A percentile compares a stretch with the other conserved stretches of the same genome.
Evolutionary conservation across 1,284 basidiomycete species (phyloP).

Genomic region (Ganoderma boninense): DNA sequence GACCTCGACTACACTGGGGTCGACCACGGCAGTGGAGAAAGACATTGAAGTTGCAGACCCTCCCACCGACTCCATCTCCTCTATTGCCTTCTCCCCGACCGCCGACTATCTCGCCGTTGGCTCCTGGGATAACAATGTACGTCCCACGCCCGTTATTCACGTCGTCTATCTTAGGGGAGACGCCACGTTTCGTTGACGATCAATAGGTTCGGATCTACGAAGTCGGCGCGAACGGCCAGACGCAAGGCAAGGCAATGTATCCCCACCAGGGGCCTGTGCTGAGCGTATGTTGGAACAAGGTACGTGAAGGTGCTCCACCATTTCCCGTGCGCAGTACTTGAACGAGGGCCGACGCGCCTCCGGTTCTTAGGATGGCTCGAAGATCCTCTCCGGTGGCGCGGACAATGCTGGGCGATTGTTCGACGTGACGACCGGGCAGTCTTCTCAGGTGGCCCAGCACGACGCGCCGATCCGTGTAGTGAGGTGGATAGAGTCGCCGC

Average conservation of each 20-base stretch:
- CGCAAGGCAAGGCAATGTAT: constrained; percentile 85
- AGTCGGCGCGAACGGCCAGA: constrained; percentile 62
- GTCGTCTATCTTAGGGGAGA: neutral
- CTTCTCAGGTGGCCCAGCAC: constrained; percentile 83
- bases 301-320: constrained; percentile 34
- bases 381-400: constrained; percentile 86
- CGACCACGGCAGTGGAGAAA: constrained; percentile 50
- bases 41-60: constrained; percentile 82
- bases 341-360: neutral
- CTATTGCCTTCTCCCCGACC: constrained; percentile 68
- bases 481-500: constrained; percentile 77
- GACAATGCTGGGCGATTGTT: constrained; percentile 88
- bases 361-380: constrained; percentile 71
- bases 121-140: constrained; percentile 83
- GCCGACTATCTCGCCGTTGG: constrained; percentile 80
- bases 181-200: neutral
- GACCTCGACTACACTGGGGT: constrained; percentile 40
- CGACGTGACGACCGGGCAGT: constrained; percentile 80
- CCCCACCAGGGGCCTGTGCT: constrained; percentile 86
- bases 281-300: constrained; percentile 85
- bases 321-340: neutral
- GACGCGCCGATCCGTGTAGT: constrained; percentile 84
- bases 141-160: constrained; percentile 30
- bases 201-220: constrained; percentile 69
- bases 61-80: constrained; percentile 79